phyloP scores from a whole-genome alignment of 768 basidiomycete species.

The Phaffia tasmanica region DNA sequence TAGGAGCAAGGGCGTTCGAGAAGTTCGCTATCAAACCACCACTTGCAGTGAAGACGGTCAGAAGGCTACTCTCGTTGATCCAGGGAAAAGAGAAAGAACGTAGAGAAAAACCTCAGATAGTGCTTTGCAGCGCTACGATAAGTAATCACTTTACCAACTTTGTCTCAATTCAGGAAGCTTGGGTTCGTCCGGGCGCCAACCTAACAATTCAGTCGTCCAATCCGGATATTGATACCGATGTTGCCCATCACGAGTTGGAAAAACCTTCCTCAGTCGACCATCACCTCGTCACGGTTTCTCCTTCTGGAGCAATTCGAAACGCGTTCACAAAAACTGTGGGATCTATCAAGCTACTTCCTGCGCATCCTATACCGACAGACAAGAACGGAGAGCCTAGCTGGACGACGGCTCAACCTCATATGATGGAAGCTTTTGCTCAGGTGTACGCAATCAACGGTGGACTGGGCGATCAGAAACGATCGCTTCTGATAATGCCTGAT shows the following conservation, averaged over 20 bases:
- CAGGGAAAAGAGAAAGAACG: background rate
- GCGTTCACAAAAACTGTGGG: background rate
- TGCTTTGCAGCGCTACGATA: background rate
- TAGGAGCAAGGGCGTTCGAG: background rate
- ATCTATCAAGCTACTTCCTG: background rate
- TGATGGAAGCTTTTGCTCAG: conserved; percentile 4
- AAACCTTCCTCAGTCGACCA: background rate
- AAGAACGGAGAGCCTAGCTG: background rate
- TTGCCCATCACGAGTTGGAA: background rate
- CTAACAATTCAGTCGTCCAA: background rate
- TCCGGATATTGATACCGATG: background rate
- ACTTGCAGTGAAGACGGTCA: background rate
- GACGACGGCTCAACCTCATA: background rate
- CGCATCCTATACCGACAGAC: background rate
- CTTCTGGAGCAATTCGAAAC: background rate
- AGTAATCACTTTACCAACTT: background rate
- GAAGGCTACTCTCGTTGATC: background rate
- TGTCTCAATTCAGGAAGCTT: background rate
- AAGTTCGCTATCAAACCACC: background rate
- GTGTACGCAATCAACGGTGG: background rate
- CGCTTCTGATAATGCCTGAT: background rate
- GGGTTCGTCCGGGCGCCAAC: background rate
- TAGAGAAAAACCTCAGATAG: background rate
- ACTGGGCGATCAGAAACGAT: background rate
- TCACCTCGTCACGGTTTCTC: background rate